These are phyloP conservation scores for Furcasterigmium furcatum DNA, from an alignment of 2,329 filamentous ascomycete genomes.

Conservation along the genomic window DNA sequence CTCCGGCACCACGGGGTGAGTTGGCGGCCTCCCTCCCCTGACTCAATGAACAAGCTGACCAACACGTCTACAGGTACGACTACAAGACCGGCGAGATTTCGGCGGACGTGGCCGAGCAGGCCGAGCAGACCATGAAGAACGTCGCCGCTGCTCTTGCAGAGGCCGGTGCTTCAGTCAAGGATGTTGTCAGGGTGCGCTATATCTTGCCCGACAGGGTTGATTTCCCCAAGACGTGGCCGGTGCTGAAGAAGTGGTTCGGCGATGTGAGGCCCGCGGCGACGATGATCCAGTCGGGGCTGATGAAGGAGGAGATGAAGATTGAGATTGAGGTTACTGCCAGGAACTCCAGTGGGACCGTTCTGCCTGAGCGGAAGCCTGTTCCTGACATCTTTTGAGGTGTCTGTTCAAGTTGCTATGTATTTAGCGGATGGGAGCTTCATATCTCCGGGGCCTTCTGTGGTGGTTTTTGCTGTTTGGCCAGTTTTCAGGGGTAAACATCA, in stretches of 20 bases:
- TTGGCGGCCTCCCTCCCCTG: not conserved
- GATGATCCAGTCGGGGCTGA: conserved; percentile 47
- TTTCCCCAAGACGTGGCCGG: conserved; percentile 46
- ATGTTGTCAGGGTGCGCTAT: conserved; percentile 50
- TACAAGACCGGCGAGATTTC: conserved; percentile 44
- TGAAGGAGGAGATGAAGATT: conserved; percentile 45
- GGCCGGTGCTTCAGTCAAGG: conserved; percentile 37
- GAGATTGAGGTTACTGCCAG: conserved; percentile 40
- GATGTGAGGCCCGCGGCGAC: conserved; percentile 48
- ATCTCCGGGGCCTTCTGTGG: too few relatives aligned
- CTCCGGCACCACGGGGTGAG: conserved; percentile 51
- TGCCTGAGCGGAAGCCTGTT: not conserved
- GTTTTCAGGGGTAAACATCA: too few relatives aligned
- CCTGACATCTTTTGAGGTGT: not conserved
- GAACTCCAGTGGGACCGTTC: not conserved
- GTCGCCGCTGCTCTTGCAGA: conserved; percentile 40
- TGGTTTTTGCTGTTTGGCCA: too few relatives aligned
- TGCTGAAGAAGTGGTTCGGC: conserved; percentile 46
- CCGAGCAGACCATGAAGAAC: conserved; percentile 46
- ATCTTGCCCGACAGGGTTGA: conserved; percentile 44
- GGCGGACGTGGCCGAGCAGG: conserved; percentile 39
- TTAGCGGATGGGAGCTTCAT: too few relatives aligned
- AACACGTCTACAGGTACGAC: conserved; percentile 39
- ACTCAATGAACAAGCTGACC: not conserved
- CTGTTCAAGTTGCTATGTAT: too few relatives aligned